Base-by-base conservation (phyloP, 2,329 filamentous ascomycete species). In the Elsinoe fawcettii region DNA sequence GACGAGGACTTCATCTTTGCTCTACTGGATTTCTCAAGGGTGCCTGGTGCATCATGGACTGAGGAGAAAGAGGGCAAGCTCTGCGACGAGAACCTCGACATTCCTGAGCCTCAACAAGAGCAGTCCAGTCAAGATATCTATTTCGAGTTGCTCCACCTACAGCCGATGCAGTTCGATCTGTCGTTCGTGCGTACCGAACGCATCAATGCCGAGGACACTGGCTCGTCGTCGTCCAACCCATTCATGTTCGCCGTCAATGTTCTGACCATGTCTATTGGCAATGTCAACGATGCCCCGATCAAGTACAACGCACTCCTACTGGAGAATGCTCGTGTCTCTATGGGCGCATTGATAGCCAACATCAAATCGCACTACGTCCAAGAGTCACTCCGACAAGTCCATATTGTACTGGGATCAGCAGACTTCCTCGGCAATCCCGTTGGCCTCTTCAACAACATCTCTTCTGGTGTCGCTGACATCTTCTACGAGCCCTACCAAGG, bases 401-500 rank as follows among this genome's bases (percentile, higher is more conserved):
- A 99, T 77, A 91, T 97, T 73, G 93, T 99, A 63, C 82, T 99
- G 57, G 93, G 93, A 16, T 97, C 92, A 5, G 93, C 93, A 4
- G 93, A 99, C 71, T 97, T 99, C 80, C 78, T 99, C 5, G 93
- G 93, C 36, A 99, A 99, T 66, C 93, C 93, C 0, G 95, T 99
- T 14, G 93, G 93, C 44, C 77, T 99, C 43, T 99, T 99, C 83
- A 97, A 95, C 76, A 99, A 92, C 69, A 88, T 99, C 71, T 95
- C 90, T 65, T 99, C 93, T 46, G 93, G 95, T 65, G 89, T 99
- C 55, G 91, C 89, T 18, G 93, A 96, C 70, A 96, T 99, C 69
- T 99, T 99, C 76, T 99, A 99, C 77, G 95, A 99, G 70, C 93
- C 93, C 36, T 99, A 99, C 74, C 93, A 99, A 75, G 89, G 95